Evolutionary conservation across 345 rosid species (phyloP), one percentile per base, ranked within the genome.

Genomic region (Hibiscus mutabilis): DNA sequence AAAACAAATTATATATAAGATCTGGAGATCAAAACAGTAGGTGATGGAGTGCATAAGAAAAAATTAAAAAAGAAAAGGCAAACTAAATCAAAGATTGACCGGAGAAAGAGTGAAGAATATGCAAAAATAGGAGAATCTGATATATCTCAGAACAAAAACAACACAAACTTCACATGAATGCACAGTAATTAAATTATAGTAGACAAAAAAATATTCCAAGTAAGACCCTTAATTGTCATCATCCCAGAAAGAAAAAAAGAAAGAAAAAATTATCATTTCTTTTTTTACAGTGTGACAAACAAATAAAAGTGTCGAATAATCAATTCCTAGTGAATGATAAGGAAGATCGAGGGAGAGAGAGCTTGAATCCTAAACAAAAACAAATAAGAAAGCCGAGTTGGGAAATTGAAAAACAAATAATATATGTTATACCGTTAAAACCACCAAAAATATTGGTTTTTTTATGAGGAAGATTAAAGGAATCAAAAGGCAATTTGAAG

Each of bases 51-150:
- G 19, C 16, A 61, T 8, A 60, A 4, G 8, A 47, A n/a, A n/a
- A 10, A 31, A n/a, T 37, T 25, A 6, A 1, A 42, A 57, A 3
- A 53, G 76, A n/a, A n/a, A n/a, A n/a, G n/a, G n/a, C n/a, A n/a
- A n/a, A n/a, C n/a, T n/a, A n/a, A 3, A 47, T 22, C 44, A 51
- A 68, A 57, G 71, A 46, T 70, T 82, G 25, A 78, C 85, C 83
- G 27, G 70, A 68, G 70, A 66, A 37, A 42, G 73, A 74, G 64
- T 59, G 49, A 80, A 75, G 75, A 80, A 73, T 80, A 78, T 69
- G 83, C 81, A 74, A 80, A 82, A 75, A 76, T 65, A 73, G 65
- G 0, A 76, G 82, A 81, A 79, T 62, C 79, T 72, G 79, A 75
- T 60, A 78, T 78, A 75, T 78, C 73, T 63, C 67, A 75, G 47